A percentile compares a stretch with the other conserved stretches of the same genome.
Evolutionary conservation across 495 filamentous ascomycete species (phyloP).

Genomic region (Ramalina intermedia): DNA sequence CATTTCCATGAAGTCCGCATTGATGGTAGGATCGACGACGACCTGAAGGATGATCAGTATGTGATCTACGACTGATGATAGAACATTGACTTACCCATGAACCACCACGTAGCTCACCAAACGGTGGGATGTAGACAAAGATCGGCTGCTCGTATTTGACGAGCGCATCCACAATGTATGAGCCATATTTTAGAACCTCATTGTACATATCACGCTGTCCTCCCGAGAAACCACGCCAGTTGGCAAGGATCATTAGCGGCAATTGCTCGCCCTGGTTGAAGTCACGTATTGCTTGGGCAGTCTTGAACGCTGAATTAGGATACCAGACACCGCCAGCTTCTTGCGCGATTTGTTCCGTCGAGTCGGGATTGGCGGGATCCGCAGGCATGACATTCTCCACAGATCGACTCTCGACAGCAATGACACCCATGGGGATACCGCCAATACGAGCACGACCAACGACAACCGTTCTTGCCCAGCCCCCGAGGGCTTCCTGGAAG

Average conservation of each 20-base stretch:
- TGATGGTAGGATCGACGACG: constrained; percentile 96
- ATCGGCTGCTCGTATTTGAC: constrained; percentile 98
- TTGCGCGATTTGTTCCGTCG: constrained; percentile 79
- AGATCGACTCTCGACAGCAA: constrained; percentile 87
- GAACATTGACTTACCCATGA: constrained; percentile 56
- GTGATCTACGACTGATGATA: not conserved
- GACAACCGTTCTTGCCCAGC: constrained; percentile 93
- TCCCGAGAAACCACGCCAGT: constrained; percentile 99
- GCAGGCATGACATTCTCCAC: constrained; percentile 95
- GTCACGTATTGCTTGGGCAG: constrained; percentile 92
- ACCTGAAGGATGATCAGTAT: constrained; percentile 39
- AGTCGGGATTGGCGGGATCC: constrained; percentile 97
- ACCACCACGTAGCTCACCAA: constrained; percentile 92
- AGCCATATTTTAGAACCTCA: constrained; percentile 97
- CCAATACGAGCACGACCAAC: constrained; percentile 92
- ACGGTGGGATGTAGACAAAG: constrained; percentile 96
- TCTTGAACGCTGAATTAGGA: constrained; percentile 98
- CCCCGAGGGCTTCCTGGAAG: constrained; percentile 90
- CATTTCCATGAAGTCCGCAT: constrained; percentile 96
- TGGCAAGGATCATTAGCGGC: constrained; percentile 95
- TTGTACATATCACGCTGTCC: constrained; percentile 99
- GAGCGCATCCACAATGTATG: constrained; percentile 94
- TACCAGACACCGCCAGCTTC: constrained; percentile 99
- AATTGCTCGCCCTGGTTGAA: constrained; percentile 99
- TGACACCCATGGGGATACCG: constrained; percentile 97